Conservation (phyloP, 805 yeast genomes). For the Starmera dryadoides region DNA sequence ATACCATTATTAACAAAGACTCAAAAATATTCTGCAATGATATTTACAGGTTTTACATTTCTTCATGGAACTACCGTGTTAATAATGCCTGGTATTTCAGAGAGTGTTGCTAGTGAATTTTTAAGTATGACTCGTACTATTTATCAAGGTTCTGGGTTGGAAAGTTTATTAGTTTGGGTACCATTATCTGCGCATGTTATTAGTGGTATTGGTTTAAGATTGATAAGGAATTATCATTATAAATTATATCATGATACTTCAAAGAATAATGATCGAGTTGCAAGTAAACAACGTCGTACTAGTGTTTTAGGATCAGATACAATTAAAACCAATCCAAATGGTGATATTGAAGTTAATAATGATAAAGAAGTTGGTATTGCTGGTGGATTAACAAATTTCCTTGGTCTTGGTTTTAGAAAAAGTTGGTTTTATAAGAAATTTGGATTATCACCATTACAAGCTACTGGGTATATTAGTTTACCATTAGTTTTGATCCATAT, state of each 20-base stretch:
- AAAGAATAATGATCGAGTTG: slow-evolving; percentile 1
- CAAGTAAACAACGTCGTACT: slow-evolving; percentile 17
- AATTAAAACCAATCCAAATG: slow-evolving; percentile 4
- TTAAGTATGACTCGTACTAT: slow-evolving; percentile 54
- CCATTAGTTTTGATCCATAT: slow-evolving; percentile 41
- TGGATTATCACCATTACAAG: slow-evolving; percentile 49
- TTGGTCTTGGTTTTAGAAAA: slow-evolving; percentile 48
- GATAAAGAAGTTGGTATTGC: slow-evolving; percentile 52
- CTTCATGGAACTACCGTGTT: slow-evolving; percentile 52
- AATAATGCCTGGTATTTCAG: slow-evolving; percentile 43
- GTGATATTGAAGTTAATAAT: slow-evolving; percentile 22
- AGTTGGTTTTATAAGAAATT: slow-evolving; percentile 35
- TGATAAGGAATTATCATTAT: slow-evolving; percentile 25
- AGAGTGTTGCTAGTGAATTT: slow-evolving; percentile 40
- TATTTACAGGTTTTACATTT: slow-evolving; percentile 48
- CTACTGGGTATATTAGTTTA: slow-evolving; percentile 51
- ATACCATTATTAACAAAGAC: slow-evolving; percentile 1
- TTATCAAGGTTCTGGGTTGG: slow-evolving; percentile 50
- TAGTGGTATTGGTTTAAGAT: slow-evolving; percentile 43
- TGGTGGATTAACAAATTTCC: slow-evolving; percentile 42
- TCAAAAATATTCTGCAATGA: slow-evolving; percentile 57
- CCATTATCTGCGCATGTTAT: slow-evolving; percentile 40
- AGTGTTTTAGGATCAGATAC: slow-evolving; percentile 13
- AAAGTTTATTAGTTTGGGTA: slow-evolving; percentile 39
- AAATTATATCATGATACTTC: slow-evolving; percentile 17